Conservation (phyloP, 2,329 filamentous ascomycete species). For the Orbilia ellipsospora region DNA sequence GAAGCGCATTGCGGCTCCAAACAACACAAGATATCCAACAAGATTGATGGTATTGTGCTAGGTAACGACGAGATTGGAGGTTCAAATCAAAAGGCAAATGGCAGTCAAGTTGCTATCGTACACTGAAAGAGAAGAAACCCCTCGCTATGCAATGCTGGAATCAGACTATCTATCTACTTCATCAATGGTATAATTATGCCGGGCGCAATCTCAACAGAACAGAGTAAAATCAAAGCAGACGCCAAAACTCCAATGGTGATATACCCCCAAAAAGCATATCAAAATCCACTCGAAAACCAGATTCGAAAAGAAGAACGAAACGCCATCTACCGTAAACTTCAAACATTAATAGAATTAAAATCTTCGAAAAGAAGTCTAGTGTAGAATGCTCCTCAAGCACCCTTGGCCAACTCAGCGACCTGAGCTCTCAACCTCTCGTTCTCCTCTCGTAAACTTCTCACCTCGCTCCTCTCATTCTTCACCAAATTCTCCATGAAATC, state of each 20-base stretch:
- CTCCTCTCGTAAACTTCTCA: conserved; percentile 30
- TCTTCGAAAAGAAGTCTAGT: no score
- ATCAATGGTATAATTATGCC: no score
- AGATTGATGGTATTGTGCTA: neutral
- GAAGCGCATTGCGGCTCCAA: conserved; percentile 34
- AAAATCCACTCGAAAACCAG: no score
- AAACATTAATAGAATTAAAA: no score
- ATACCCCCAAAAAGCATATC: neutral
- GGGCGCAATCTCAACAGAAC: no score
- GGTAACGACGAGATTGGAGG: no score
- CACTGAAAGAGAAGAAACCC: neutral
- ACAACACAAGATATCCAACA: conserved; percentile 42
- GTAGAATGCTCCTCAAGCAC: neutral
- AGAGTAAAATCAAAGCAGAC: no score
- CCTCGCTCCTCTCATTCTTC: conserved; percentile 37
- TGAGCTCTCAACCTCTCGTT: conserved; percentile 49
- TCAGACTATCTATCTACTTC: no score
- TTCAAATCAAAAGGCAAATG: no score
- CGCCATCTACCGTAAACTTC: no score
- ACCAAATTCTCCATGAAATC: conserved; percentile 43
- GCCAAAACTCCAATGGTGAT: neutral
- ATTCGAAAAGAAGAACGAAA: no score
- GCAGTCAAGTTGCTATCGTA: neutral
- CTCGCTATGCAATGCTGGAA: neutral
- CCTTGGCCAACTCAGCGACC: conserved; percentile 32